Evolutionary conservation across 2,329 filamentous ascomycete species (phyloP).

Genomic region (Talaromyces sp.): DNA sequence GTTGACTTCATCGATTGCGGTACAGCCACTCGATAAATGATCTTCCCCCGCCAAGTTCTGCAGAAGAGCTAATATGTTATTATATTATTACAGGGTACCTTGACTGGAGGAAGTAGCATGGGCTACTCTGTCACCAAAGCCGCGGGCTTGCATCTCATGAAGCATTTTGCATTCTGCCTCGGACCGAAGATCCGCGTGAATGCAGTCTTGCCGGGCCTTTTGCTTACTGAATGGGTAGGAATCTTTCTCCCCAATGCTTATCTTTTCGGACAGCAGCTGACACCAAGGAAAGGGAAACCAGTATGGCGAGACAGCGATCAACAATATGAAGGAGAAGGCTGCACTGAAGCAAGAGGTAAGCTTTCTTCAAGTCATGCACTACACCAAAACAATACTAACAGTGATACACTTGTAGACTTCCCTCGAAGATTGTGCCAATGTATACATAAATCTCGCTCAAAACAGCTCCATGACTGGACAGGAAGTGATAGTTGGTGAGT

Average conservation of each 20-base stretch:
- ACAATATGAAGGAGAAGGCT: not conserved
- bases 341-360: not conserved
- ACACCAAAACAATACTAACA: not conserved
- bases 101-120: conserved; percentile 57
- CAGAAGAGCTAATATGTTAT: too few relatives aligned
- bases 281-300: not conserved
- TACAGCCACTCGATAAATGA: not conserved
- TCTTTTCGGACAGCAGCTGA: not conserved
- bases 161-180: conserved; percentile 37
- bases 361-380: not conserved
- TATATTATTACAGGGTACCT: conserved; percentile 52
- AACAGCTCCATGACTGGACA: conserved; percentile 32
- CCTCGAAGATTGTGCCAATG: conserved; percentile 25
- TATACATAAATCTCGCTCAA: conserved; percentile 21
- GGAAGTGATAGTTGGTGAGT: conserved; percentile 26
- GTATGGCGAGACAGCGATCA: not conserved
- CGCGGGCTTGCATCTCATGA: conserved; percentile 59
- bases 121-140: conserved; percentile 69
- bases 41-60: too few relatives aligned
- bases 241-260: not conserved
- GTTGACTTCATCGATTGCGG: not conserved
- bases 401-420: conserved; percentile 17
- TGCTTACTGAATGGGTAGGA: conserved; percentile 56
- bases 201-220: conserved; percentile 51
- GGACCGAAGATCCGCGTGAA: conserved; percentile 57